These are phyloP conservation scores for Pneumocystis murina DNA, from an alignment of 1,139 yeast species.

Conservation along the genomic window DNA sequence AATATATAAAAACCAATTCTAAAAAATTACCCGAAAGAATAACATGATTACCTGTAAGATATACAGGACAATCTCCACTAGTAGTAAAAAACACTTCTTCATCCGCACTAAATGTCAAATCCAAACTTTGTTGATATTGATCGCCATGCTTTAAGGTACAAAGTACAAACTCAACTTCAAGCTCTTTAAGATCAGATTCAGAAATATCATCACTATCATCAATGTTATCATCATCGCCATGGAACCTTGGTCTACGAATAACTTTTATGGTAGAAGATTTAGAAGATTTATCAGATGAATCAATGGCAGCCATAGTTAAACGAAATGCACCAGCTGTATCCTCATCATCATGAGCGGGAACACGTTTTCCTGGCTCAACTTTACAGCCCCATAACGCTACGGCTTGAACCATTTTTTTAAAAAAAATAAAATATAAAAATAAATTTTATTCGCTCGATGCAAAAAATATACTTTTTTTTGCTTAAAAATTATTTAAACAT, in stretches of 20 bases:
- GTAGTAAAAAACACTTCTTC: conserved; percentile 91
- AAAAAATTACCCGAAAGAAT: conserved; percentile 55
- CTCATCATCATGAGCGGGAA: conserved; percentile 52
- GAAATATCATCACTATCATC: conserved; percentile 26
- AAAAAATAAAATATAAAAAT: not conserved
- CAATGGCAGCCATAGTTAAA: conserved; percentile 88
- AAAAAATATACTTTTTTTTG: not conserved
- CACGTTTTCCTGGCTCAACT: conserved; percentile 71
- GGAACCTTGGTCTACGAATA: conserved; percentile 29
- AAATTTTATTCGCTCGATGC: not conserved
- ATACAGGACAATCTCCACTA: conserved; percentile 75
- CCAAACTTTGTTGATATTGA: conserved; percentile 73
- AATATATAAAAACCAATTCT: conserved; percentile 17
- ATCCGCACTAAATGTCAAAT: conserved; percentile 77
- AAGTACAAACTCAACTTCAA: conserved; percentile 37
- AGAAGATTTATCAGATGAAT: conserved; percentile 73
- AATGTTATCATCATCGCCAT: conserved; percentile 21
- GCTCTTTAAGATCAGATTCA: conserved; percentile 32
- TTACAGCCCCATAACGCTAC: conserved; percentile 75
- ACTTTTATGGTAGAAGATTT: conserved; percentile 76
- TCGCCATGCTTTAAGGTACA: conserved; percentile 81
- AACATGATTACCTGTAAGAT: conserved; percentile 86
- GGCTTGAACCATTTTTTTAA: conserved; percentile 38
- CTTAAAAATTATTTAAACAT: not conserved
- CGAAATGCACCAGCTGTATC: conserved; percentile 79